These are phyloP conservation scores for Botrytis sinoallii DNA, from an alignment of 2,329 filamentous ascomycete genomes.

Conservation along the genomic window DNA sequence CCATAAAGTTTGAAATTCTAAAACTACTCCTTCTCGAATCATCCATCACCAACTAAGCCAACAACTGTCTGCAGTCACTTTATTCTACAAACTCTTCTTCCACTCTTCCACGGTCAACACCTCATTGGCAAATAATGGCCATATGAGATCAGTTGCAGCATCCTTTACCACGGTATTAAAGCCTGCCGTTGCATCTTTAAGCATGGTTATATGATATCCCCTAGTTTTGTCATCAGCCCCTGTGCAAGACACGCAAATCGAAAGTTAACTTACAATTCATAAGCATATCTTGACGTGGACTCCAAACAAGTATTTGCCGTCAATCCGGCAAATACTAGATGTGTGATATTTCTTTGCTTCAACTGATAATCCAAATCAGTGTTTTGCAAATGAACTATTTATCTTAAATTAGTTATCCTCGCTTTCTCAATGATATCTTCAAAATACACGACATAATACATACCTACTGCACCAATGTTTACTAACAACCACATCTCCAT, in stretches of 20 bases:
- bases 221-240: constrained; percentile 17
- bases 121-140: constrained; percentile 33
- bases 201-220: constrained; percentile 32
- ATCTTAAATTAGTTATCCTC: background rate
- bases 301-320: constrained; percentile 39
- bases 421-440: too few relatives aligned
- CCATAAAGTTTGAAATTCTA: background rate
- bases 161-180: constrained; percentile 29
- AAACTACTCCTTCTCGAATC: background rate
- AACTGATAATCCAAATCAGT: constrained; percentile 41
- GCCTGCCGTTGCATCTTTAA: constrained; percentile 34
- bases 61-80: background rate
- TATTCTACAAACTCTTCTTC: constrained; percentile 24
- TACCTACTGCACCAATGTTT: constrained; percentile 39
- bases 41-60: background rate
- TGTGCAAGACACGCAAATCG: background rate
- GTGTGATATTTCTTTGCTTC: constrained; percentile 36
- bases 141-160: constrained; percentile 33
- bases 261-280: constrained; percentile 30
- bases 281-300: constrained; percentile 39
- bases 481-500: constrained; percentile 37
- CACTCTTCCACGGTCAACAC: constrained; percentile 32
- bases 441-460: background rate
- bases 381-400: constrained; percentile 37
- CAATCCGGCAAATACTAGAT: constrained; percentile 38